These are phyloP conservation scores for Globisporangium paroecandrum DNA, from an alignment of 352 stramenopile species.

Conservation along the genomic window DNA sequence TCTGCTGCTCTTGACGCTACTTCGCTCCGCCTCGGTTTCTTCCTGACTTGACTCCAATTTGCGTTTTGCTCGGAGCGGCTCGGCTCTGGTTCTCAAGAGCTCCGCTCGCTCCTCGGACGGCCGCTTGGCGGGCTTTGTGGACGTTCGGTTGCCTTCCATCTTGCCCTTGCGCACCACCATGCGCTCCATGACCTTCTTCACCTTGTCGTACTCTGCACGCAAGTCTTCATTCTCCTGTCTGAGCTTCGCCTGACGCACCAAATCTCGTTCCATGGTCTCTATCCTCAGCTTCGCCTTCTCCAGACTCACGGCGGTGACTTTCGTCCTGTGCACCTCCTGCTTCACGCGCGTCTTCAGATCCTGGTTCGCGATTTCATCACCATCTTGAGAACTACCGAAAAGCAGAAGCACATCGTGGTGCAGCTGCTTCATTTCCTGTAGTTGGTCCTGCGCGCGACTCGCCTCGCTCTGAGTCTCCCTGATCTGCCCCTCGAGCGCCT, in stretches of 20 bases:
- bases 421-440: constrained; percentile 25
- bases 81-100: constrained; percentile 1
- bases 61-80: constrained; percentile 14
- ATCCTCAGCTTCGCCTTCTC: constrained; percentile 30
- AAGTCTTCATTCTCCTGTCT: constrained; percentile 49
- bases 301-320: constrained; percentile 22
- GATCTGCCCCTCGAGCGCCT: constrained; percentile 24
- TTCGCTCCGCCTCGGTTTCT: neutral
- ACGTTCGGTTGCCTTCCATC: constrained; percentile 20
- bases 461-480: constrained; percentile 21
- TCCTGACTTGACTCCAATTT: constrained; percentile 12
- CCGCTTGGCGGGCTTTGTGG: constrained; percentile 8
- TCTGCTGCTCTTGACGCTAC: constrained; percentile 6
- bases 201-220: constrained; percentile 58
- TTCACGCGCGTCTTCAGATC: constrained; percentile 39
- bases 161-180: constrained; percentile 36
- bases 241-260: constrained; percentile 34
- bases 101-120: constrained; percentile 9
- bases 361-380: neutral
- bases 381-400: constrained; percentile 6
- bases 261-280: constrained; percentile 34
- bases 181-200: constrained; percentile 63
- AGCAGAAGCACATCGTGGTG: constrained; percentile 46
- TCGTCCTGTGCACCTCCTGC: constrained; percentile 30
- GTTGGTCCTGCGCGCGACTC: constrained; percentile 10